Evolutionary conservation across 768 basidiomycete genomes (phyloP).

Genomic region (Hydnomerulius pinastri): DNA sequence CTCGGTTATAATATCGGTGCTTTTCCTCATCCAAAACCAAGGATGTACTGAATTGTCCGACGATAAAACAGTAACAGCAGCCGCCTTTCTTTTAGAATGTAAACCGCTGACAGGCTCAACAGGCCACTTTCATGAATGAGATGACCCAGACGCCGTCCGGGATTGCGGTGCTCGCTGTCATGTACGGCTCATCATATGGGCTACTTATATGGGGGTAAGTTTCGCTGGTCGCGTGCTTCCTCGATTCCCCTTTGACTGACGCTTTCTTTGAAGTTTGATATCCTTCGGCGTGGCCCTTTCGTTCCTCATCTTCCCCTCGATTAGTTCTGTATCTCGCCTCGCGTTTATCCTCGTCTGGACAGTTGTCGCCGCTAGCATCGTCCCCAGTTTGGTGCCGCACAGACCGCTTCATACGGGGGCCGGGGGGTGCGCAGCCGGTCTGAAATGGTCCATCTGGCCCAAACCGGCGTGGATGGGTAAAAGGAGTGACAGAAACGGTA

Average conservation of each 20-base stretch:
- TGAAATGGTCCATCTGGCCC: too few relatives aligned
- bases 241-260: not conserved
- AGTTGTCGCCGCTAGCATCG: too few relatives aligned
- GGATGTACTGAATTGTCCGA: not conserved
- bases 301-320: too few relatives aligned
- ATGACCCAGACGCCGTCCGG: slow-evolving; percentile 14
- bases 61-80: too few relatives aligned
- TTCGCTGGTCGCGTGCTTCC: too few relatives aligned
- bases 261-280: not conserved
- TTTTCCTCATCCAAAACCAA: slow-evolving; percentile 40
- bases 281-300: not conserved
- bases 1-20: slow-evolving; percentile 35
- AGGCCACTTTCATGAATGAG: slow-evolving; percentile 26
- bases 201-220: slow-evolving; percentile 33
- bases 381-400: too few relatives aligned
- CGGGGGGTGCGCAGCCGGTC: too few relatives aligned
- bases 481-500: too few relatives aligned
- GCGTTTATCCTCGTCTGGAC: too few relatives aligned
- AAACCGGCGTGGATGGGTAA: too few relatives aligned
- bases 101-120: not conserved
- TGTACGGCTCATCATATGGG: slow-evolving; percentile 33
- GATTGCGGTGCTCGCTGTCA: slow-evolving; percentile 28
- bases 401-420: too few relatives aligned
- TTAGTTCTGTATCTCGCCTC: too few relatives aligned
- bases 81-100: not conserved